Evolutionary conservation across 345 rosid genomes (phyloP).

Genomic region (Lepidium africanum): DNA sequence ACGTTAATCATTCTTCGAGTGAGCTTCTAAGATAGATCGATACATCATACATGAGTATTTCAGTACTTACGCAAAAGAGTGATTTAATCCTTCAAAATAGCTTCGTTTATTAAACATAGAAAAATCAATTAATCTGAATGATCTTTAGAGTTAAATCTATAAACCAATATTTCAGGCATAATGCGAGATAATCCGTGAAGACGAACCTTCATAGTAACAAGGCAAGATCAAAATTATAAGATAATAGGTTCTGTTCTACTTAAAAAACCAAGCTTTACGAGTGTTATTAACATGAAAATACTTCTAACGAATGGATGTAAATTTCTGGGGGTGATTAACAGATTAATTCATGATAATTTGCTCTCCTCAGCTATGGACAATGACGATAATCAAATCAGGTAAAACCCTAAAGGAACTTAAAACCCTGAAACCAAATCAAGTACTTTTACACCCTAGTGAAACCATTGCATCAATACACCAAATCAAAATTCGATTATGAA

Average conservation of each 20-base stretch:
- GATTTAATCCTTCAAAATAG: not conserved
- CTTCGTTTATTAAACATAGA: not conserved
- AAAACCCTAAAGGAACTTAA: not conserved
- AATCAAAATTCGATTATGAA: not conserved
- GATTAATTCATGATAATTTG: not conserved
- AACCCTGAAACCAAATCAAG: constrained; percentile 7
- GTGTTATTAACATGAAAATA: not conserved
- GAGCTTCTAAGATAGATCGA: not conserved
- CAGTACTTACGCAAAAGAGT: not conserved
- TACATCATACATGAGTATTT: not conserved
- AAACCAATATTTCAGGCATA: not conserved
- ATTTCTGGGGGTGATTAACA: not conserved
- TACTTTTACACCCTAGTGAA: not conserved
- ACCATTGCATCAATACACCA: not conserved
- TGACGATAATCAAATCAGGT: not conserved
- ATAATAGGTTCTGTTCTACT: not conserved
- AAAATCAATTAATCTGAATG: not conserved
- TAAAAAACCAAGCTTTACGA: not conserved
- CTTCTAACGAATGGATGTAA: not conserved
- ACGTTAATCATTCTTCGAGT: not conserved
- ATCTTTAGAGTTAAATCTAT: not conserved
- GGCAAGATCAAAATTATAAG: not conserved
- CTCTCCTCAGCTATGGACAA: not conserved
- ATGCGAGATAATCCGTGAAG: not conserved
- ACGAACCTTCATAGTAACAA: not conserved